Evolutionary conservation across 129 eudicot species (phyloP).

Genomic region (Artemisia argyi): DNA sequence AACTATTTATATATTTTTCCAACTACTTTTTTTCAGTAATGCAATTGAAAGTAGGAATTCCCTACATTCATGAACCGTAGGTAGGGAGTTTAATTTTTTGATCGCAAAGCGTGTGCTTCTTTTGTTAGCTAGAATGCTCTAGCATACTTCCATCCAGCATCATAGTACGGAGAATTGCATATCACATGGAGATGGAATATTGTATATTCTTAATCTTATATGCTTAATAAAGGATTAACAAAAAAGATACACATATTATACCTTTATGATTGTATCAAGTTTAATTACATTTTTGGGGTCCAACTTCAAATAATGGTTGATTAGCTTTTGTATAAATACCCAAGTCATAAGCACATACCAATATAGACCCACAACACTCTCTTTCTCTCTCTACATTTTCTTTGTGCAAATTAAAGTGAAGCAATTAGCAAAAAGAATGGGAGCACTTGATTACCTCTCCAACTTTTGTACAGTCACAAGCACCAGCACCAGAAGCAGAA

Average conservation of each 20-base stretch:
- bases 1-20: no score
- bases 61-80: no score
- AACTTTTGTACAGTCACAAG: constrained; percentile 80
- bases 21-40: no score
- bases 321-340: constrained; percentile 39
- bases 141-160: neutral
- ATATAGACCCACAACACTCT: constrained; percentile 30
- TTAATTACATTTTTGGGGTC: constrained; percentile 24
- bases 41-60: no score
- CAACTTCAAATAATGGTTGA: constrained; percentile 12
- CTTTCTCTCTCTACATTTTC: constrained; percentile 17
- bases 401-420: constrained; percentile 11
- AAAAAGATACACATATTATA: neutral
- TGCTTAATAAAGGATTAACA: neutral
- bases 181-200: neutral
- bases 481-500: constrained; percentile 62
- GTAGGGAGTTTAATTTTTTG: neutral
- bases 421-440: constrained; percentile 46
- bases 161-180: no score
- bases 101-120: neutral
- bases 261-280: constrained; percentile 17
- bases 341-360: constrained; percentile 24
- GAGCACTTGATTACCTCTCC: constrained; percentile 89
- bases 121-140: neutral
- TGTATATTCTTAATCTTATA: constrained; percentile 22